Evolutionary conservation across 2,329 filamentous ascomycete genomes (phyloP).

Genomic region (Trichoderma sp.): DNA sequence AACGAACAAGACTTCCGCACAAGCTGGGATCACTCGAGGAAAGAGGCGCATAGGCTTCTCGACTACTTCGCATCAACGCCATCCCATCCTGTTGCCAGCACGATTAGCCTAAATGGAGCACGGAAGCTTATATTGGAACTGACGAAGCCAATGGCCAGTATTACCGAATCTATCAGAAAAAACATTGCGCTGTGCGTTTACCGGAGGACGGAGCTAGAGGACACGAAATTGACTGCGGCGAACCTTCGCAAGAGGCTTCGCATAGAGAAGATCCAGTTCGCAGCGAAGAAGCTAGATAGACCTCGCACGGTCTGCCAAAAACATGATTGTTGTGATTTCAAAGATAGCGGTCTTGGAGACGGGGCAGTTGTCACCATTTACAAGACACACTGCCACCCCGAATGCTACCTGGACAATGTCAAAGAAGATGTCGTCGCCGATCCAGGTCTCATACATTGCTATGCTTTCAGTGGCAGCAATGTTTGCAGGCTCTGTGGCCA

Average conservation of each 20-base stretch:
- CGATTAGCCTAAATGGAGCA: constrained; percentile 27
- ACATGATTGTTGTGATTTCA: constrained; percentile 24
- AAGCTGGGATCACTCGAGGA: constrained; percentile 30
- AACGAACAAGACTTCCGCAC: constrained; percentile 14
- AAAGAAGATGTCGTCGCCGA: constrained; percentile 19
- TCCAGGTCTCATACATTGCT: constrained; percentile 5
- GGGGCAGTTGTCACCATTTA: constrained; percentile 21
- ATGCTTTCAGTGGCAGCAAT: neutral
- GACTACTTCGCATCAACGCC: constrained; percentile 2
- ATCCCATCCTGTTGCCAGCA: constrained; percentile 30
- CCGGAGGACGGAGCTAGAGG: neutral
- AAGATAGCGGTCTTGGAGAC: neutral
- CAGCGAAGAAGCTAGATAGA: neutral
- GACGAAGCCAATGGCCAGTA: constrained; percentile 28
- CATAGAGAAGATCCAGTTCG: constrained; percentile 17
- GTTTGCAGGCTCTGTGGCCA: neutral
- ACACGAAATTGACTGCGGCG: neutral
- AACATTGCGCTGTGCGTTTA: constrained; percentile 8
- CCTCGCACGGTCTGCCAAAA: constrained; percentile 26
- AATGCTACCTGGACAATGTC: constrained; percentile 25
- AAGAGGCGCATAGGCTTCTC: constrained; percentile 25
- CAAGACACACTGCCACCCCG: constrained; percentile 27
- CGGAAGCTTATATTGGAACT: constrained; percentile 23
- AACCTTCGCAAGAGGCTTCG: constrained; percentile 7
- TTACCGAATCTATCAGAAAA: constrained; percentile 27